phyloP scores from a whole-genome alignment of 2,329 filamentous ascomycete genomes.

The Pseudocercospora musae region DNA sequence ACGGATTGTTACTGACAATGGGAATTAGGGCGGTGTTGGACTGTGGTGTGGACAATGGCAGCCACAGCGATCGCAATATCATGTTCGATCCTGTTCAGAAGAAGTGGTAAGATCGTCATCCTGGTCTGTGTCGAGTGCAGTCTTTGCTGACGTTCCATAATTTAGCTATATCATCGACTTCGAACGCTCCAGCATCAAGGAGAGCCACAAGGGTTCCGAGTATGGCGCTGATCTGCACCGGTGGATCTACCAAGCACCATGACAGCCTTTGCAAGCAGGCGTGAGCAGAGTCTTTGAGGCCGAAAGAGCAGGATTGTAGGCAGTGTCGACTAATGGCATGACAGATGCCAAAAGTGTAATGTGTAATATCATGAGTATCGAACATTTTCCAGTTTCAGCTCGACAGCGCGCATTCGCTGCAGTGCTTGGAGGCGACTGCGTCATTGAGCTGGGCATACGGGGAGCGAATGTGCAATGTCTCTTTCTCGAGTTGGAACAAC shows the following conservation, averaged over 20 bases:
- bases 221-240: not conserved
- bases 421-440: not conserved
- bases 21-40: not conserved
- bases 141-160: not conserved
- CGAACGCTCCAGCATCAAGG: slow-evolving; percentile 4
- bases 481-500: too few species aligned
- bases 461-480: not conserved
- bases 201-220: not conserved
- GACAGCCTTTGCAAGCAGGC: not conserved
- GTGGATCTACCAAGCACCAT: not conserved
- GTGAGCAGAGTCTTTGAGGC: not conserved
- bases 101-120: too few species aligned
- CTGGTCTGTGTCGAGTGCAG: too few species aligned
- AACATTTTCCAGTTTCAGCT: not conserved
- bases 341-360: not conserved
- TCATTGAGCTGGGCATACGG: not conserved
- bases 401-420: not conserved
- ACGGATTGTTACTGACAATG: not conserved
- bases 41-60: slow-evolving; percentile 10
- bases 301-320: not conserved
- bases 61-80: slow-evolving; percentile 2
- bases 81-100: slow-evolving; percentile 6
- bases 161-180: slow-evolving; percentile 14
- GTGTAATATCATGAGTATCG: not conserved
- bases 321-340: not conserved